Conservation (phyloP, 78 protist genomes). For the Dictyostelium intermedium region DNA sequence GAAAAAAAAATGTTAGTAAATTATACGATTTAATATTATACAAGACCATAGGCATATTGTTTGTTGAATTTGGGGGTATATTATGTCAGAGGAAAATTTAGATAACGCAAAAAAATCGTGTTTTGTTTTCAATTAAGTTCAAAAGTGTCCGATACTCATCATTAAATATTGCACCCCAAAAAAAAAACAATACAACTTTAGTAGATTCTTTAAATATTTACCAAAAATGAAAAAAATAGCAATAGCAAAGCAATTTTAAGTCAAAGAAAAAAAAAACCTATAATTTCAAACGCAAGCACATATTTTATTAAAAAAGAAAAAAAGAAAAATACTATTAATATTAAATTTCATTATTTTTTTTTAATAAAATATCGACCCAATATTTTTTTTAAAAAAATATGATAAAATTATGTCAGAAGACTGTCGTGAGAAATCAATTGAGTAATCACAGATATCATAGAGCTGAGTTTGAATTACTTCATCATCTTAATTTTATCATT, state of each 20-base stretch:
- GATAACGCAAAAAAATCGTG: constrained; percentile 30
- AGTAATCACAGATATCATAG: constrained; percentile 21
- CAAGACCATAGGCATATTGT: neutral
- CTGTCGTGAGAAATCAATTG: constrained; percentile 46
- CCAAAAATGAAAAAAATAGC: neutral
- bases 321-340: too few species aligned
- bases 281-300: neutral
- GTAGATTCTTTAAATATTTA: neutral
- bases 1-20: neutral
- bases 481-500: neutral
- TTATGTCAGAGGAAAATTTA: constrained; percentile 4
- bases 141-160: constrained; percentile 44
- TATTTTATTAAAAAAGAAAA: neutral
- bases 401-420: constrained; percentile 33
- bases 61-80: neutral
- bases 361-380: neutral
- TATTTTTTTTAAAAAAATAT: neutral
- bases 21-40: neutral
- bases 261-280: neutral
- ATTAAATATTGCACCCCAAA: neutral
- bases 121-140: constrained; percentile 8
- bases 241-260: neutral
- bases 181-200: neutral
- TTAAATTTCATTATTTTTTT: neutral
- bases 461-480: constrained; percentile 35